These are phyloP conservation scores for Cladobotryum mycophilum DNA, from an alignment of 2,329 filamentous ascomycete species.

Conservation along the genomic window DNA sequence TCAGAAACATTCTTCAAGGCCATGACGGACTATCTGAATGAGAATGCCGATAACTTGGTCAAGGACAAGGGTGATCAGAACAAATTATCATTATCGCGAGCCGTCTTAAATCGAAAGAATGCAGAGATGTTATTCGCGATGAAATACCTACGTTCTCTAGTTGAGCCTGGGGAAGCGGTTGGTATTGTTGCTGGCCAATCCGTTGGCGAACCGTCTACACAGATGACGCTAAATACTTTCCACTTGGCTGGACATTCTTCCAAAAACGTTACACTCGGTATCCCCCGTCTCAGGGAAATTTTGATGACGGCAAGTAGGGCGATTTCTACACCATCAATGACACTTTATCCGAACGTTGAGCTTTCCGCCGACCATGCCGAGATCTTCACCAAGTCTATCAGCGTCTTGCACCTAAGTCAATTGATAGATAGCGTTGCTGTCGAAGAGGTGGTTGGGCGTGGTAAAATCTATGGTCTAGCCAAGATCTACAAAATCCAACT, in stretches of 20 bases:
- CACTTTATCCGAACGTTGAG: conserved; percentile 68
- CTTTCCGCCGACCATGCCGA: conserved; percentile 63
- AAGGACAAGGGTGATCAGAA: conserved; percentile 35
- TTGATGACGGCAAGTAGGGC: conserved; percentile 91
- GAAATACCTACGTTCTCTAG: conserved; percentile 86
- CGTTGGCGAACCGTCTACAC: conserved; percentile 92
- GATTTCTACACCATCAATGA: conserved; percentile 90
- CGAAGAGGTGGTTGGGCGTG: conserved; percentile 70
- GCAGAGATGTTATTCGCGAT: conserved; percentile 81
- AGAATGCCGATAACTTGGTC: conserved; percentile 61
- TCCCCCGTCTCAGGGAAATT: conserved; percentile 93
- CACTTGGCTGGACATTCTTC: conserved; percentile 97
- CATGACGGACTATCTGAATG: conserved; percentile 70
- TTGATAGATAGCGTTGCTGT: conserved; percentile 77
- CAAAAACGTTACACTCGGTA: conserved; percentile 98
- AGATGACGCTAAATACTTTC: conserved; percentile 99
- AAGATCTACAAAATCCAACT: conserved; percentile 82
- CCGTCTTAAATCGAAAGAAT: conserved; percentile 57
- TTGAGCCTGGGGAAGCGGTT: conserved; percentile 93
- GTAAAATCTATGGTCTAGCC: conserved; percentile 60
- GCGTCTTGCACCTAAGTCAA: conserved; percentile 74
- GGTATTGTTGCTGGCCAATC: conserved; percentile 96
- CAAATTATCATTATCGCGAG: conserved; percentile 23
- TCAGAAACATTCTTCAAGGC: conserved; percentile 78
- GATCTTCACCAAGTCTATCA: conserved; percentile 87